These are phyloP conservation scores for Vitis riparia DNA, from an alignment of 164 flowering plant species.

Conservation along the genomic window DNA sequence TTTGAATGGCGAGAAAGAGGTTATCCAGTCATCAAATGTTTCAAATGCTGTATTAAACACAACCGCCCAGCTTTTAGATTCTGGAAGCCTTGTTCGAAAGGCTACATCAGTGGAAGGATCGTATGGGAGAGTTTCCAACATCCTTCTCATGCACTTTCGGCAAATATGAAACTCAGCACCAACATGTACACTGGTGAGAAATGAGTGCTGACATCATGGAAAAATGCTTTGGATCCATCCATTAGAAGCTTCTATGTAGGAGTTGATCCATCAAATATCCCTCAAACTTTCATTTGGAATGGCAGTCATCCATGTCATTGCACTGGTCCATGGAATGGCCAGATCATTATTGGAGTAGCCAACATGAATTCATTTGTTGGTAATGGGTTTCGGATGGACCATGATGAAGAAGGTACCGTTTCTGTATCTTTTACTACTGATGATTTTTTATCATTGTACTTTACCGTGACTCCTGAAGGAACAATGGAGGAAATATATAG, in stretches of 20 bases:
- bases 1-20: slow-evolving; percentile 11
- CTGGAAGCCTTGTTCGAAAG: not conserved
- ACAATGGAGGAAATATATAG: not conserved
- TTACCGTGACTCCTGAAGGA: fast-evolving
- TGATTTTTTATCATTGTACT: too few species aligned
- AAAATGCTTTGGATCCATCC: not conserved
- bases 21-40: slow-evolving; percentile 11
- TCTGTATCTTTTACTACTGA: not conserved
- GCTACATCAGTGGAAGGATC: not conserved
- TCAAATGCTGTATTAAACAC: slow-evolving; percentile 5
- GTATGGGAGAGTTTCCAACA: not conserved
- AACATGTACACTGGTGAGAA: not conserved
- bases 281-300: not conserved
- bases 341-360: too few species aligned
- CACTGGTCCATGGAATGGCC: not conserved
- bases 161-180: not conserved
- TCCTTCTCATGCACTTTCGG: too few species aligned
- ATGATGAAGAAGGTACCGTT: too few species aligned
- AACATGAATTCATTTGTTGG: not conserved
- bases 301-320: not conserved
- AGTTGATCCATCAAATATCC: too few species aligned
- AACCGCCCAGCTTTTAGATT: too few species aligned
- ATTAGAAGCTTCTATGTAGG: too few species aligned
- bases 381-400: not conserved
- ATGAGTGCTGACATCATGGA: not conserved